These are phyloP conservation scores for Boletellus sp. DNA, from an alignment of 768 basidiomycete species.

Conservation along the genomic window DNA sequence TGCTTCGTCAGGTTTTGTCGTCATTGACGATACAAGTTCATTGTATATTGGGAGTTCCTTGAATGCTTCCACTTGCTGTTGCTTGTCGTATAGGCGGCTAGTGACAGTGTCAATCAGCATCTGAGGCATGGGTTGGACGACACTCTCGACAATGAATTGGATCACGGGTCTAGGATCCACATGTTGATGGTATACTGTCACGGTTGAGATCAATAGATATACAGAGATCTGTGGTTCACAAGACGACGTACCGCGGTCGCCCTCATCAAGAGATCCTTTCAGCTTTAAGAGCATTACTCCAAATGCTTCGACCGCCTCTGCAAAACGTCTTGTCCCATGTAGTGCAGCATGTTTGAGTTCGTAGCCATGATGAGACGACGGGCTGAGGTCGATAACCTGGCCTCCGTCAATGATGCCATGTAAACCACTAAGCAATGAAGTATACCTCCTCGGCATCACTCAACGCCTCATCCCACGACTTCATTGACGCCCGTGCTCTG, in stretches of 20 bases:
- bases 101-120: slow-evolving; percentile 3
- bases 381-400: background rate
- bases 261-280: too few species aligned
- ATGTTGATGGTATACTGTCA: background rate
- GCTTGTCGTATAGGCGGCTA: background rate
- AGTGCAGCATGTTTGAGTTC: background rate
- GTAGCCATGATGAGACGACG: background rate
- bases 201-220: too few species aligned
- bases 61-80: background rate
- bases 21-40: background rate
- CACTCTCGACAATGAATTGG: background rate
- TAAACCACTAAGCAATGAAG: too few species aligned
- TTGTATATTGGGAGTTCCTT: background rate
- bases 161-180: background rate
- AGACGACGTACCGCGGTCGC: too few species aligned
- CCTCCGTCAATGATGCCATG: too few species aligned
- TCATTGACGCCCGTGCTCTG: too few species aligned
- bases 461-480: too few species aligned
- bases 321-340: background rate
- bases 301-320: background rate
- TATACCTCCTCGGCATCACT: too few species aligned
- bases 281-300: too few species aligned
- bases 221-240: too few species aligned
- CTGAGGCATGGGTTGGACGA: background rate
- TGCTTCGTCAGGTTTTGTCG: background rate